These are phyloP conservation scores for Exophiala sp. DNA, from an alignment of 2,329 filamentous ascomycete species.

Conservation along the genomic window DNA sequence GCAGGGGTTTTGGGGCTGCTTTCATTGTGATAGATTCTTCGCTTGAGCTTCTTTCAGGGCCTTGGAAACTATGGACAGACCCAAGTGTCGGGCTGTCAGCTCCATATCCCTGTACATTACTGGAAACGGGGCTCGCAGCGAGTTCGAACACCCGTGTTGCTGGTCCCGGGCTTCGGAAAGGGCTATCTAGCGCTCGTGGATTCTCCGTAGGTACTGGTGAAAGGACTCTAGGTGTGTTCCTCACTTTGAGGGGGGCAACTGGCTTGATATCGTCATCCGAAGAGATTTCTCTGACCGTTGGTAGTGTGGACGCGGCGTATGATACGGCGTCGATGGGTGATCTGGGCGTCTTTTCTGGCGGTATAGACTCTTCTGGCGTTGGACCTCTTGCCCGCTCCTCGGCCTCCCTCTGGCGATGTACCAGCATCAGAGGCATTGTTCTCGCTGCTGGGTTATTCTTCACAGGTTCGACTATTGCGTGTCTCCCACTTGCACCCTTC, in stretches of 20 bases:
- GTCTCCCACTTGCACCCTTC: slow-evolving; percentile 70
- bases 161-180: slow-evolving; percentile 22
- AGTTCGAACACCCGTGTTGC: slow-evolving; percentile 2
- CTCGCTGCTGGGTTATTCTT: slow-evolving; percentile 56
- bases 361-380: neutral
- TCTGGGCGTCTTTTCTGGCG: slow-evolving; percentile 5
- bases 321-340: slow-evolving; percentile 29
- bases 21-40: slow-evolving; percentile 11
- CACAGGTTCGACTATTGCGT: slow-evolving; percentile 61
- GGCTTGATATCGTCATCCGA: slow-evolving; percentile 41
- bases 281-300: slow-evolving; percentile 23
- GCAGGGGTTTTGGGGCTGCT: slow-evolving; percentile 16
- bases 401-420: slow-evolving; percentile 23
- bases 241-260: slow-evolving; percentile 41
- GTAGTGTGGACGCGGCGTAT: slow-evolving; percentile 32
- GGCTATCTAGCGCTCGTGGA: slow-evolving; percentile 12
- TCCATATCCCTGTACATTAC: slow-evolving; percentile 11
- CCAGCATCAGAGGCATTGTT: slow-evolving; percentile 30
- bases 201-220: slow-evolving; percentile 19
- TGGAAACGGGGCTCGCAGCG: slow-evolving; percentile 12
- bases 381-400: slow-evolving; percentile 3
- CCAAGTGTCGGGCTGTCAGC: slow-evolving; percentile 22
- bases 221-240: slow-evolving; percentile 32
- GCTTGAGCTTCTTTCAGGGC: slow-evolving; percentile 13
- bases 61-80: slow-evolving; percentile 7